Evolutionary conservation across 2,329 filamentous ascomycete species (phyloP).

Genomic region (Pseudogymnoascus sp.): DNA sequence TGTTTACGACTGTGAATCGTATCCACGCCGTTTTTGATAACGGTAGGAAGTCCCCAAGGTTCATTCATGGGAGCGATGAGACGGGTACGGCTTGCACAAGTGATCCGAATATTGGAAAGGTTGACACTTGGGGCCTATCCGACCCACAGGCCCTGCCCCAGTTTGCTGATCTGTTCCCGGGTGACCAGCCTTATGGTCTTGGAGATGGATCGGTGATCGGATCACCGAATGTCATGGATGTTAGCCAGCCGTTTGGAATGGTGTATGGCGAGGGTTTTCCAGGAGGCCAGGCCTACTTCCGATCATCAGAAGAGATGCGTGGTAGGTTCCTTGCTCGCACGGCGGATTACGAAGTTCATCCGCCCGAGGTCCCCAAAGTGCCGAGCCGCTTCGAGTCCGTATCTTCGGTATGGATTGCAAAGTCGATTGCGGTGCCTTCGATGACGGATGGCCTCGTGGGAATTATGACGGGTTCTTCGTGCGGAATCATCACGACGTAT

Average conservation of each 20-base stretch:
- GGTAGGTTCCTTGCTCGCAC: slow-evolving; percentile 65
- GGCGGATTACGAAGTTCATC: slow-evolving; percentile 50
- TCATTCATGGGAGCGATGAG: slow-evolving; percentile 77
- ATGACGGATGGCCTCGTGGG: slow-evolving; percentile 71
- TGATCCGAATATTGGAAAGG: slow-evolving; percentile 66
- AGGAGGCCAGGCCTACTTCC: slow-evolving; percentile 72
- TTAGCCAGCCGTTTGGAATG: slow-evolving; percentile 78
- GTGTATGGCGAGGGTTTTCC: slow-evolving; percentile 81
- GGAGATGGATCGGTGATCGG: slow-evolving; percentile 69
- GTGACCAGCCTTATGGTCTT: slow-evolving; percentile 66
- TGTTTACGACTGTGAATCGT: slow-evolving; percentile 70
- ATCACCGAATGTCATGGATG: slow-evolving; percentile 78
- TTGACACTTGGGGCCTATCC: slow-evolving; percentile 73
- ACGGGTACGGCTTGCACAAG: slow-evolving; percentile 71
- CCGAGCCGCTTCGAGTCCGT: slow-evolving; percentile 62
- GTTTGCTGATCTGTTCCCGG: slow-evolving; percentile 67
- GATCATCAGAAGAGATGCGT: slow-evolving; percentile 62
- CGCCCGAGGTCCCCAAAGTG: slow-evolving; percentile 68
- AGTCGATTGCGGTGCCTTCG: slow-evolving; percentile 61
- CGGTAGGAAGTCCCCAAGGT: slow-evolving; percentile 65
- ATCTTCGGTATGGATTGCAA: slow-evolving; percentile 82
- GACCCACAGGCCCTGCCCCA: slow-evolving; percentile 69
- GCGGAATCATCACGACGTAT: slow-evolving; percentile 76
- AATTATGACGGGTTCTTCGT: slow-evolving; percentile 73
- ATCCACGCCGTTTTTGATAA: slow-evolving; percentile 69